Conservation (phyloP, 305 asterid species). For the Lippia alba region DNA sequence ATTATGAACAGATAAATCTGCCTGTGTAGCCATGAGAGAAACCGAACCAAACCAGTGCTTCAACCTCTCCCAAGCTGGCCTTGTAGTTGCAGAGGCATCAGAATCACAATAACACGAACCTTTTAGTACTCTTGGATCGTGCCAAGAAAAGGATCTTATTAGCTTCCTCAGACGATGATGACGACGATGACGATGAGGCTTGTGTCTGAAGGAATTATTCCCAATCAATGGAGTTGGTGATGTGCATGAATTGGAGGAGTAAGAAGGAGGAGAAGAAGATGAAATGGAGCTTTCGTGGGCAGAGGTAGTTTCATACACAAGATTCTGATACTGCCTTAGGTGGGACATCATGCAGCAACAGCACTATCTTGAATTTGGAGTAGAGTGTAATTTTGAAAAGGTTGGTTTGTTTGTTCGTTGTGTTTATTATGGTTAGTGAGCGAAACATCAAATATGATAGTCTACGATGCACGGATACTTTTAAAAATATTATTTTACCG, state of each 20-base stretch:
- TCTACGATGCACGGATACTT: neutral
- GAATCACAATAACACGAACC: neutral
- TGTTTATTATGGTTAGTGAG: constrained; percentile 16
- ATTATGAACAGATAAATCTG: constrained; percentile 20
- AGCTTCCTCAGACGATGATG: neutral
- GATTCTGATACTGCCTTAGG: constrained; percentile 29
- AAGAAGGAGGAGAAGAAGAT: constrained; percentile 37
- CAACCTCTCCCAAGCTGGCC: constrained; percentile 34
- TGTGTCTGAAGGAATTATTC: constrained; percentile 48
- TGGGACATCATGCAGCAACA: constrained; percentile 50
- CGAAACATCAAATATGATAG: neutral
- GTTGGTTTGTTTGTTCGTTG: neutral
- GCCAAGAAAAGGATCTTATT: constrained; percentile 6
- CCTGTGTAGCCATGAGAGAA: constrained; percentile 41
- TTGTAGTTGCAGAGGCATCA: constrained; percentile 6
- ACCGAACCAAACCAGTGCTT: constrained; percentile 34
- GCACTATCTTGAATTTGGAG: constrained; percentile 40
- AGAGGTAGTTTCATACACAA: neutral
- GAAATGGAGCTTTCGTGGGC: constrained; percentile 55
- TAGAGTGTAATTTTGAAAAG: constrained; percentile 61
- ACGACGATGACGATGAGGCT: constrained; percentile 28
- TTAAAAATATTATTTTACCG: too few relatives aligned
- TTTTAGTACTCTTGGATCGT: constrained; percentile 18
- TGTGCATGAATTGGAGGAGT: constrained; percentile 14
- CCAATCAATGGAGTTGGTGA: constrained; percentile 42